Conservation (phyloP, 495 filamentous ascomycete genomes). For the Cenococcum geophilum region DNA sequence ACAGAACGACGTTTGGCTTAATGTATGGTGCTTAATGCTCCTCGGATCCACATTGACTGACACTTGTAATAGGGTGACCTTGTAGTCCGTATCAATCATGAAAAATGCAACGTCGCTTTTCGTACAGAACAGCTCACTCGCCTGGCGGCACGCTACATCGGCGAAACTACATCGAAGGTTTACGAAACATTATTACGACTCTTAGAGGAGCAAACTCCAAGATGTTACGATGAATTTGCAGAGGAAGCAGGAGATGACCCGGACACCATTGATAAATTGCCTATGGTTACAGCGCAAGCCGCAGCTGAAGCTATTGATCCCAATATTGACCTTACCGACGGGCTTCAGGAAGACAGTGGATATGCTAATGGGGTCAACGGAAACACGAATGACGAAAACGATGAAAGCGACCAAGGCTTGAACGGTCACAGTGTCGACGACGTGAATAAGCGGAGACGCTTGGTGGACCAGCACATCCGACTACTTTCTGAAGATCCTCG, state of each 20-base stretch:
- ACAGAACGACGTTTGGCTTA: neutral
- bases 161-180: constrained; percentile 61
- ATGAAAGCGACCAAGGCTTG: neutral
- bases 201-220: constrained; percentile 59
- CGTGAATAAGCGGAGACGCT: constrained; percentile 31
- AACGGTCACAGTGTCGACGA: constrained; percentile 8
- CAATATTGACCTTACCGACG: constrained; percentile 22
- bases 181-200: constrained; percentile 65
- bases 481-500: constrained; percentile 67
- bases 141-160: constrained; percentile 53
- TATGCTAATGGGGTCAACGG: neutral
- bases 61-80: constrained; percentile 41
- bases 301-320: constrained; percentile 15
- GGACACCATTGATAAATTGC: neutral
- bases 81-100: constrained; percentile 75
- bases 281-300: constrained; percentile 9
- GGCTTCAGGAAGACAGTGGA: constrained; percentile 16
- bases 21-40: neutral
- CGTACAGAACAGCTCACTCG: constrained; percentile 69
- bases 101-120: constrained; percentile 73
- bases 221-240: constrained; percentile 51
- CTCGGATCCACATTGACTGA: neutral
- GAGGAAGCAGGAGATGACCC: constrained; percentile 17
- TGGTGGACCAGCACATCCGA: constrained; percentile 71
- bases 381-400: neutral